Evolutionary conservation across 495 filamentous ascomycete species (phyloP).

Genomic region (Aspergillus avenaceus): DNA sequence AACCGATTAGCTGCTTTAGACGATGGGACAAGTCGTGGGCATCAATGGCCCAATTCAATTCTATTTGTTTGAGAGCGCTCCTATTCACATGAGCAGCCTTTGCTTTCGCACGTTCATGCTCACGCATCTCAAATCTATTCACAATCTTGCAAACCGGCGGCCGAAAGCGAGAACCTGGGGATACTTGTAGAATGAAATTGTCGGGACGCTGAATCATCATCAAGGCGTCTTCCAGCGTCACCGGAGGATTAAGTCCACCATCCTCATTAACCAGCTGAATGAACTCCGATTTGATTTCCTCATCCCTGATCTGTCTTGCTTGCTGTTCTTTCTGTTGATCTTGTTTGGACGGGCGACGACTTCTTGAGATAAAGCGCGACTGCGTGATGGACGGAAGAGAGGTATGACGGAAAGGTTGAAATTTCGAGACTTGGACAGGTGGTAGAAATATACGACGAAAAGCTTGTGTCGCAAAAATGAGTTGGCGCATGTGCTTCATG

Average conservation of each 20-base stretch:
- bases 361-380: conserved; percentile 10
- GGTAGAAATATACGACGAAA: conserved; percentile 33
- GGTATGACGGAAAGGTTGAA: conserved; percentile 11
- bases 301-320: conserved; percentile 35
- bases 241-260: conserved; percentile 43
- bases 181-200: conserved; percentile 57
- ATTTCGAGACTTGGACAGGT: conserved; percentile 16
- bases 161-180: conserved; percentile 21
- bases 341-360: conserved; percentile 5
- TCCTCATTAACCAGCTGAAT: conserved; percentile 53
- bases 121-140: conserved; percentile 41
- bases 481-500: conserved; percentile 39
- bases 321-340: conserved; percentile 3
- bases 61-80: conserved; percentile 59
- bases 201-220: conserved; percentile 40
- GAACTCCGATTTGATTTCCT: conserved; percentile 48
- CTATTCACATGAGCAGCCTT: conserved; percentile 34
- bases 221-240: conserved; percentile 41
- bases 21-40: conserved; percentile 60
- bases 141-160: conserved; percentile 65
- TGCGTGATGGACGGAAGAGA: conserved; percentile 8
- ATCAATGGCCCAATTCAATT: conserved; percentile 82
- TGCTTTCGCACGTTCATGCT: conserved; percentile 37
- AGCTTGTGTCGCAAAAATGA: conserved; percentile 35
- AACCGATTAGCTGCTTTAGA: conserved; percentile 53